A percentile compares a stretch with the other conserved stretches of the same genome.
Evolutionary conservation across 2,329 filamentous ascomycete species (phyloP).

Genomic region (Sporothrix brunneoviolacea): DNA sequence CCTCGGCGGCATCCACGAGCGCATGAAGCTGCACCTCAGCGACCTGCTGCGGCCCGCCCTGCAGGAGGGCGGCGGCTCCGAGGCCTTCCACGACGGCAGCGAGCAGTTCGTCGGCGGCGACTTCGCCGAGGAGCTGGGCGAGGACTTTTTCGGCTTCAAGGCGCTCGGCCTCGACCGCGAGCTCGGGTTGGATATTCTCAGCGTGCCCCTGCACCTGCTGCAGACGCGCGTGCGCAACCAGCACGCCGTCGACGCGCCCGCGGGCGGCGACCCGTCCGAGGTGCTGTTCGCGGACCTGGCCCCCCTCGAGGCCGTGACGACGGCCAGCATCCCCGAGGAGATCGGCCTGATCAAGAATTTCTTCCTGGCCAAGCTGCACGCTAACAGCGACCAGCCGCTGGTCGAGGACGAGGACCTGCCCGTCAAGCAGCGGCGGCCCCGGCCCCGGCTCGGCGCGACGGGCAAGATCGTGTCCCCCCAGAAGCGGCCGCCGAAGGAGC

Average conservation of each 20-base stretch:
- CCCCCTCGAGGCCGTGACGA: slow-evolving; percentile 69
- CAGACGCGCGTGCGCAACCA: slow-evolving; percentile 84
- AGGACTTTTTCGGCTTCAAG: slow-evolving; percentile 98
- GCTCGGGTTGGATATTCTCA: slow-evolving; percentile 78
- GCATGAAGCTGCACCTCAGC: slow-evolving; percentile 88
- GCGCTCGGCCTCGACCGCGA: slow-evolving; percentile 89
- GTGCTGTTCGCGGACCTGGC: slow-evolving; percentile 62
- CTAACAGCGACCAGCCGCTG: slow-evolving; percentile 73
- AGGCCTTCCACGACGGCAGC: slow-evolving; percentile 93
- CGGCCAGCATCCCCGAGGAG: slow-evolving; percentile 68
- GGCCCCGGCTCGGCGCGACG: slow-evolving; percentile 59
- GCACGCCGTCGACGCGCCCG: slow-evolving; percentile 67
- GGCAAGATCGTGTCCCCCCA: slow-evolving; percentile 83
- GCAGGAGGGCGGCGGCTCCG: slow-evolving; percentile 67
- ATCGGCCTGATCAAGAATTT: slow-evolving; percentile 87
- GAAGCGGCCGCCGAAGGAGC: slow-evolving; percentile 75
- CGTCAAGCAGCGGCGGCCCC: slow-evolving; percentile 74
- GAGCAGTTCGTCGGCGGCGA: slow-evolving; percentile 96
- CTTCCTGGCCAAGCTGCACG: slow-evolving; percentile 82
- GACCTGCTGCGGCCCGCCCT: slow-evolving; percentile 89
- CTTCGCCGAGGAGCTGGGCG: slow-evolving; percentile 94
- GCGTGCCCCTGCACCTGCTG: slow-evolving; percentile 87
- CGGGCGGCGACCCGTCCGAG: slow-evolving; percentile 50
- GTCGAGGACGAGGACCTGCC: slow-evolving; percentile 94
- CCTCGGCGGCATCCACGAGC: slow-evolving; percentile 78